These are phyloP conservation scores for Dimocarpus longan DNA, from an alignment of 345 rosid species.

Conservation along the genomic window DNA sequence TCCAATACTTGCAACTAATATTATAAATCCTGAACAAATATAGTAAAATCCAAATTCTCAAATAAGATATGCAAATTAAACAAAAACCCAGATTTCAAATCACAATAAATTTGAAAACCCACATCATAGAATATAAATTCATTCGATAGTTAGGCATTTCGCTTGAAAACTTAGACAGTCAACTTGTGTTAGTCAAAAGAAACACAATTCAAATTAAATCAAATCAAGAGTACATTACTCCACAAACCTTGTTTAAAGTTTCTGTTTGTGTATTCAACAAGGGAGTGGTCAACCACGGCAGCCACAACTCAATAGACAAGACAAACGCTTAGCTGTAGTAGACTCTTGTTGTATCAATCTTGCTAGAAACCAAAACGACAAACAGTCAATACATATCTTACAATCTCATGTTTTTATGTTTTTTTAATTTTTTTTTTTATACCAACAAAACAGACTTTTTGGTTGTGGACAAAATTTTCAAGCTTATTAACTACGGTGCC, in stretches of 20 bases:
- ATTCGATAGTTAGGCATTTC: background rate
- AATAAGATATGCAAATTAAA: slow-evolving; percentile 5
- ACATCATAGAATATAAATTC: slow-evolving; percentile 1
- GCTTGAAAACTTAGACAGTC: background rate
- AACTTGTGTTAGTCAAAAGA: slow-evolving; percentile 19
- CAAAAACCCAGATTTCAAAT: slow-evolving; percentile 15
- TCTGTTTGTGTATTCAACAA: background rate
- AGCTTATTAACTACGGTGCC: too few species aligned
- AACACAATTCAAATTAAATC: slow-evolving; percentile 21
- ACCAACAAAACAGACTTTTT: background rate
- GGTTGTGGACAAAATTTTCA: too few species aligned
- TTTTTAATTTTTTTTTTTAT: background rate
- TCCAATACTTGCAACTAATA: background rate
- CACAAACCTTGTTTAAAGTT: background rate
- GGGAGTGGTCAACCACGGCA: slow-evolving; percentile 34
- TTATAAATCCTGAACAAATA: slow-evolving; percentile 4
- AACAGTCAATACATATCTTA: slow-evolving; percentile 14
- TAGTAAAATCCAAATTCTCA: background rate
- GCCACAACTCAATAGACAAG: slow-evolving; percentile 16
- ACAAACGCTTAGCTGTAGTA: slow-evolving; percentile 23
- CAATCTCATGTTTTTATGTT: too few species aligned
- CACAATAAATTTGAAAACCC: slow-evolving; percentile 17
- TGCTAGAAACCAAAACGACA: slow-evolving; percentile 11
- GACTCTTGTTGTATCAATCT: background rate
- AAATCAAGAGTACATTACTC: slow-evolving; percentile 7